These are phyloP conservation scores for Ophiostoma sp. DNA, from an alignment of 2,329 filamentous ascomycete genomes.

Conservation along the genomic window DNA sequence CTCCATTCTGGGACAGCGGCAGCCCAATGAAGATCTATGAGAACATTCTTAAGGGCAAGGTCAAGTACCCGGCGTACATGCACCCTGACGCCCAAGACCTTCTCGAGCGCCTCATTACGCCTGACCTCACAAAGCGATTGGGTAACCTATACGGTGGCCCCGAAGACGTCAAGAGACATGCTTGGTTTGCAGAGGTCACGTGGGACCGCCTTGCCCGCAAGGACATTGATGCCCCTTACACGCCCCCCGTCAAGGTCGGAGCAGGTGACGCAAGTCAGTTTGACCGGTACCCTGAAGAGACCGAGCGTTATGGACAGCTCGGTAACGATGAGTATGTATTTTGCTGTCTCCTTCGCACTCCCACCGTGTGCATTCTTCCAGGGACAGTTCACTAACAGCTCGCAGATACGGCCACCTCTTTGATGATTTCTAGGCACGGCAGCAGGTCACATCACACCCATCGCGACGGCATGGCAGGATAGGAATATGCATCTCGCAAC, in stretches of 20 bases:
- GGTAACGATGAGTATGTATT: constrained; percentile 78
- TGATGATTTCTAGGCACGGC: background rate
- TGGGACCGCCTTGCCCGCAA: constrained; percentile 93
- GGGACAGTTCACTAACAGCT: background rate
- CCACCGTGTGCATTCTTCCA: background rate
- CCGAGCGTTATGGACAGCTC: constrained; percentile 76
- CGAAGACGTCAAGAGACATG: constrained; percentile 88
- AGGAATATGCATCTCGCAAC: background rate
- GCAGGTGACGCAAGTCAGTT: constrained; percentile 95
- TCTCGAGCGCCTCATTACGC: constrained; percentile 85
- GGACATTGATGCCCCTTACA: constrained; percentile 97
- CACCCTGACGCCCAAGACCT: constrained; percentile 91
- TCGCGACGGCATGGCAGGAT: background rate
- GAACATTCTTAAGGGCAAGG: constrained; percentile 90
- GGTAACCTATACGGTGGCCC: constrained; percentile 90
- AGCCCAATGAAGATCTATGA: constrained; percentile 99
- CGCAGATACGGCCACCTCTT: background rate
- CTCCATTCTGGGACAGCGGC: constrained; percentile 96
- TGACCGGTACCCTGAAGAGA: constrained; percentile 95
- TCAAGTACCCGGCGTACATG: constrained; percentile 96
- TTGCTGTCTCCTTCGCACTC: background rate
- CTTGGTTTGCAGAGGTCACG: constrained; percentile 96
- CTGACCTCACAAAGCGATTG: constrained; percentile 87
- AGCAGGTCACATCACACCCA: background rate
- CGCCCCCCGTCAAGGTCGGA: constrained; percentile 88